phyloP scores from a whole-genome alignment of 164 flowering plant species.

The Vitis riparia region DNA sequence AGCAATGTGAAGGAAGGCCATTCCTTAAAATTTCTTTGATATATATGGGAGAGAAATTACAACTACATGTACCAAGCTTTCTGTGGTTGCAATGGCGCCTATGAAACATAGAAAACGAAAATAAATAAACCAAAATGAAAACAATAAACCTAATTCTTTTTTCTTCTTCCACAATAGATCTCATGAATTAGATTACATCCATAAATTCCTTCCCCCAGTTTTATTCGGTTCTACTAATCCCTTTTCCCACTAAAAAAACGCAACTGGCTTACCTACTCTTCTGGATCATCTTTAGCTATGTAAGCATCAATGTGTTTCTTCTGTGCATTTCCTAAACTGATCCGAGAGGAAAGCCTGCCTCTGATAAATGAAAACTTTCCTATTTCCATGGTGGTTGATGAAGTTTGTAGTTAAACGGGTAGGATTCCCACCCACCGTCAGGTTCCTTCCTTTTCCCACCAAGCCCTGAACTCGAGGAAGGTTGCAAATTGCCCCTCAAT shows the following conservation, averaged over 20 bases:
- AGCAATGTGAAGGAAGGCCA: not conserved
- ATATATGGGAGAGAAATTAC: constrained; percentile 32
- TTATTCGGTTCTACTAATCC: constrained; percentile 38
- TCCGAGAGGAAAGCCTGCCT: constrained; percentile 13
- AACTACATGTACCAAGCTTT: constrained; percentile 31
- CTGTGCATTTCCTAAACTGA: constrained; percentile 19
- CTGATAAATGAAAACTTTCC: constrained; percentile 10
- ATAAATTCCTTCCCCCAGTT: constrained; percentile 23
- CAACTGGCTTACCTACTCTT: constrained; percentile 25
- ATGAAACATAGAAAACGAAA: constrained; percentile 23
- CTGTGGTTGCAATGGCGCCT: constrained; percentile 36
- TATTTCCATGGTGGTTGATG: constrained; percentile 62
- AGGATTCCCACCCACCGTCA: constrained; percentile 68
- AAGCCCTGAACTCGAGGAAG: constrained; percentile 44
- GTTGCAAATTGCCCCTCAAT: constrained; percentile 32
- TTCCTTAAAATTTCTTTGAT: constrained; percentile 34
- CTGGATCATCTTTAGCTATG: constrained; percentile 11
- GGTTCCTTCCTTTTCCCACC: constrained; percentile 77
- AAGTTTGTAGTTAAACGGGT: constrained; percentile 39
- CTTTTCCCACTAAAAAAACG: constrained; percentile 21
- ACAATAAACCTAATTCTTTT: constrained; percentile 29
- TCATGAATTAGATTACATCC: constrained; percentile 42
- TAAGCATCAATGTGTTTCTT: constrained; percentile 10
- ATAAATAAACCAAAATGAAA: constrained; percentile 16
- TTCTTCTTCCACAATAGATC: constrained; percentile 28